A percentile compares a stretch with the other conserved stretches of the same genome.
phyloP scores from a whole-genome alignment of 148 eudicot species.

The Euryodendron excelsum region DNA sequence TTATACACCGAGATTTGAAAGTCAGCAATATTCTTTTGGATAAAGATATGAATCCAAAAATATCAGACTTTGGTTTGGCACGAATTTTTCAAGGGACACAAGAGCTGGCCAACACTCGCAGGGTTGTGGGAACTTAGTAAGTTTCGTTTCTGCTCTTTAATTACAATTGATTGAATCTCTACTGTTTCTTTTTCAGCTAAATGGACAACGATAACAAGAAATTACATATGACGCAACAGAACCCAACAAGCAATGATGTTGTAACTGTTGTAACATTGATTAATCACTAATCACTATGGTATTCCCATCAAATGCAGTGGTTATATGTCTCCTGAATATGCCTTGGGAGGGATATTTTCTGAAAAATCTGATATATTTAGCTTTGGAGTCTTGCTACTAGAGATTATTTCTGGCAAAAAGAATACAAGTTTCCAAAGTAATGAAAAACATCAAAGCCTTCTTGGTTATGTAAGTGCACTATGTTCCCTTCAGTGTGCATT shows the following conservation, averaged over 20 bases:
- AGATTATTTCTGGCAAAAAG: slow-evolving; percentile 12
- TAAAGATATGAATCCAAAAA: slow-evolving; percentile 21
- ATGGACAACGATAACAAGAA: too few relatives aligned
- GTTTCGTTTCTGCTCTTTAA: too few relatives aligned
- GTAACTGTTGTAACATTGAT: not conserved
- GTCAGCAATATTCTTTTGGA: slow-evolving; percentile 23
- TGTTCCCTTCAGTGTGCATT: not conserved
- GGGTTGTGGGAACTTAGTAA: not conserved
- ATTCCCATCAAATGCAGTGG: slow-evolving; percentile 5
- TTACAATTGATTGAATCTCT: not conserved
- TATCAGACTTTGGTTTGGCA: not conserved
- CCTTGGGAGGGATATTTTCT: slow-evolving; percentile 22
- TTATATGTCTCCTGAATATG: slow-evolving; percentile 24
- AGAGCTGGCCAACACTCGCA: slow-evolving; percentile 15
- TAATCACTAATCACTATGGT: not conserved
- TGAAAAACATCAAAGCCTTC: slow-evolving; percentile 8
- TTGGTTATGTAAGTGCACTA: slow-evolving; percentile 13
- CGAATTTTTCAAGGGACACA: not conserved
- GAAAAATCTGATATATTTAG: slow-evolving; percentile 28
- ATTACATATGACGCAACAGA: too few relatives aligned
- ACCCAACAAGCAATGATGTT: too few relatives aligned
- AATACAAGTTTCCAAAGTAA: slow-evolving; percentile 11
- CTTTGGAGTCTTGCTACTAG: slow-evolving; percentile 21
- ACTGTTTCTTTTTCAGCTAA: not conserved
- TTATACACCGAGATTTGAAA: slow-evolving; percentile 21